Conservation (phyloP, 805 yeast species). For the Isabelozyma gotoi region DNA sequence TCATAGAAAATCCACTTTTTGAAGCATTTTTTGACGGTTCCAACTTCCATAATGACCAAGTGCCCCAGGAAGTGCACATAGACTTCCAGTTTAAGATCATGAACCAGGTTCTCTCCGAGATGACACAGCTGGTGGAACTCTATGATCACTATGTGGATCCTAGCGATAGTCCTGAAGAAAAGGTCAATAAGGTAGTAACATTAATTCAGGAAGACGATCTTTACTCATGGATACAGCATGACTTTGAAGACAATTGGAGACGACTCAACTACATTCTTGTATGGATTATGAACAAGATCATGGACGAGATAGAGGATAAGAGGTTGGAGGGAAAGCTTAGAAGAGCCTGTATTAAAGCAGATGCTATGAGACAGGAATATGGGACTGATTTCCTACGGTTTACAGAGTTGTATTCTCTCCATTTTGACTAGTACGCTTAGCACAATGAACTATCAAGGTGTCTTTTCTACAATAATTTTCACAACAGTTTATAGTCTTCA, state of each 20-base stretch:
- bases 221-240: constrained; percentile 5
- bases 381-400: neutral
- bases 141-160: neutral
- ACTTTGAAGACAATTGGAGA: neutral
- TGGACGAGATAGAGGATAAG: neutral
- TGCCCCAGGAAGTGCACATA: neutral
- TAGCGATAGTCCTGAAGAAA: neutral
- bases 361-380: neutral
- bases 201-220: constrained; percentile 9
- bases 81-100: neutral
- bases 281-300: neutral
- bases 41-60: neutral
- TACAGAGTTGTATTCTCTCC: neutral
- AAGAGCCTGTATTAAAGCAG: neutral
- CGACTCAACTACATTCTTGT: neutral
- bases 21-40: neutral
- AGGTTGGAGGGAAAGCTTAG: neutral
- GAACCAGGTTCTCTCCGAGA: neutral
- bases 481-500: too few relatives aligned
- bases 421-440: too few relatives aligned
- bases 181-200: neutral
- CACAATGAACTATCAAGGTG: too few relatives aligned
- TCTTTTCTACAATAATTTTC: too few relatives aligned
- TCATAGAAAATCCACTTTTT: neutral
- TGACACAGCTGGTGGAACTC: neutral